Evolutionary conservation across 2,329 filamentous ascomycete species (phyloP).

Genomic region (Pleurostoma richardsiae): DNA sequence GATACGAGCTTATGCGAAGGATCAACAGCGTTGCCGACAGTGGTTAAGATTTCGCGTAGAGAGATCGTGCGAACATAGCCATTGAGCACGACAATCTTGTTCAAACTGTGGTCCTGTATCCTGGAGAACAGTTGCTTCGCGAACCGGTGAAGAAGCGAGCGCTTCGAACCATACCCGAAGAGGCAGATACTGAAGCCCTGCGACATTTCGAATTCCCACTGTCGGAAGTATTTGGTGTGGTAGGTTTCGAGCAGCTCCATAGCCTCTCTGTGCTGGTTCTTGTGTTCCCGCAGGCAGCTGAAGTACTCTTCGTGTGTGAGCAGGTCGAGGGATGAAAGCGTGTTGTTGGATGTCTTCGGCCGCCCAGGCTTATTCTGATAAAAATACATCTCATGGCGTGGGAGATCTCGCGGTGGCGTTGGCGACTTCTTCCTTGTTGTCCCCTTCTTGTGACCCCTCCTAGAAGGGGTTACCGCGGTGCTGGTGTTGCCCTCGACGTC

Average conservation of each 20-base stretch:
- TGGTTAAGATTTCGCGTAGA: conserved; percentile 64
- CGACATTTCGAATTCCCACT: conserved; percentile 87
- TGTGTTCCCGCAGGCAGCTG: conserved; percentile 54
- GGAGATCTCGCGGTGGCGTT: conserved; percentile 75
- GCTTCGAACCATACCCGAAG: conserved; percentile 91
- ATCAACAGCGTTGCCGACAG: conserved; percentile 60
- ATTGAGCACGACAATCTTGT: conserved; percentile 77
- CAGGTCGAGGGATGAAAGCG: conserved; percentile 65
- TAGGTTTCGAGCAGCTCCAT: conserved; percentile 67
- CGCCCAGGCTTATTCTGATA: conserved; percentile 81
- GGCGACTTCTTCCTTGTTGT: conserved; percentile 58
- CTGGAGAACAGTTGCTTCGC: conserved; percentile 61
- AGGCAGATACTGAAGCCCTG: conserved; percentile 86
- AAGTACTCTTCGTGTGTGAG: conserved; percentile 94
- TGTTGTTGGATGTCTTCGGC: conserved; percentile 83
- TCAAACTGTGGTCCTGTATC: conserved; percentile 26
- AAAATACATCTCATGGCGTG: conserved; percentile 89
- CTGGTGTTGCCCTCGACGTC: conserved; percentile 13
- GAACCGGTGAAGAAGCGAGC: conserved; percentile 67
- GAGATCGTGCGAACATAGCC: conserved; percentile 69
- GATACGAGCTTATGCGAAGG: conserved; percentile 44
- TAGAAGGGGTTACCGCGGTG: conserved; percentile 34
- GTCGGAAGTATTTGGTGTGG: conserved; percentile 77
- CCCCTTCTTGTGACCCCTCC: conserved; percentile 37
- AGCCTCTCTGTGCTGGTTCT: conserved; percentile 66